Evolutionary conservation across 2,329 filamentous ascomycete genomes (phyloP).

Genomic region (Penicillium sp.): DNA sequence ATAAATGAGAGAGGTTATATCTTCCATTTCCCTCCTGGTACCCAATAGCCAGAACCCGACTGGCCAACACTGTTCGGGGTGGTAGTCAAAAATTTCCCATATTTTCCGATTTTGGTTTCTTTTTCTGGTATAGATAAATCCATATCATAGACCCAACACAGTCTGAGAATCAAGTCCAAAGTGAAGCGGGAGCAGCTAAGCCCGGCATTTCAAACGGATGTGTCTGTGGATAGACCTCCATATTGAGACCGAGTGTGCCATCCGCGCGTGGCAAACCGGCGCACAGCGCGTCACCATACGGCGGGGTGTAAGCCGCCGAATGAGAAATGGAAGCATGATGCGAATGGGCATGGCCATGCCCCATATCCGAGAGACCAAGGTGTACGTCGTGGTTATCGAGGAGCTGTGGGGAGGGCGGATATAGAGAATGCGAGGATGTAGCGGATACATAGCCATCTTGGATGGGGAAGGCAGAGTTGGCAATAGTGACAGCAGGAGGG

Average conservation of each 20-base stretch:
- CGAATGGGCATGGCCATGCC: slow-evolving; percentile 15
- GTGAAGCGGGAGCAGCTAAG: slow-evolving; percentile 36
- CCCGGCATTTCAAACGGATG: slow-evolving; percentile 34
- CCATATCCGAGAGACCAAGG: slow-evolving; percentile 30
- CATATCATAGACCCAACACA: background rate
- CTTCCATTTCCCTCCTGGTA: background rate
- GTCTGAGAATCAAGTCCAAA: slow-evolving; percentile 33
- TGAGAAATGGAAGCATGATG: slow-evolving; percentile 29
- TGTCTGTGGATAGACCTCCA: slow-evolving; percentile 35
- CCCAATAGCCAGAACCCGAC: slow-evolving; percentile 1
- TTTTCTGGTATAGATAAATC: background rate
- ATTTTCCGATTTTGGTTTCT: background rate
- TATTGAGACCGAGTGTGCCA: slow-evolving; percentile 25
- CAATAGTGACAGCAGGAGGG: slow-evolving; percentile 38
- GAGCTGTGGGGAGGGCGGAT: slow-evolving; percentile 37
- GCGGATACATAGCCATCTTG: slow-evolving; percentile 34
- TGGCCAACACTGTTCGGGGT: background rate
- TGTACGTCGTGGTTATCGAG: slow-evolving; percentile 36
- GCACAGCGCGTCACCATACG: slow-evolving; percentile 35
- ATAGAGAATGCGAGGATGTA: slow-evolving; percentile 35
- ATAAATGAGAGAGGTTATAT: background rate
- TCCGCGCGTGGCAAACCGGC: slow-evolving; percentile 30
- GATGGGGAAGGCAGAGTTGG: slow-evolving; percentile 39
- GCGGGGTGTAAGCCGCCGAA: slow-evolving; percentile 39
- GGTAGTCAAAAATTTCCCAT: background rate